Evolutionary conservation across 176 grass and related monocot genomes (phyloP).

Genomic region (Aegilops bicornis): DNA sequence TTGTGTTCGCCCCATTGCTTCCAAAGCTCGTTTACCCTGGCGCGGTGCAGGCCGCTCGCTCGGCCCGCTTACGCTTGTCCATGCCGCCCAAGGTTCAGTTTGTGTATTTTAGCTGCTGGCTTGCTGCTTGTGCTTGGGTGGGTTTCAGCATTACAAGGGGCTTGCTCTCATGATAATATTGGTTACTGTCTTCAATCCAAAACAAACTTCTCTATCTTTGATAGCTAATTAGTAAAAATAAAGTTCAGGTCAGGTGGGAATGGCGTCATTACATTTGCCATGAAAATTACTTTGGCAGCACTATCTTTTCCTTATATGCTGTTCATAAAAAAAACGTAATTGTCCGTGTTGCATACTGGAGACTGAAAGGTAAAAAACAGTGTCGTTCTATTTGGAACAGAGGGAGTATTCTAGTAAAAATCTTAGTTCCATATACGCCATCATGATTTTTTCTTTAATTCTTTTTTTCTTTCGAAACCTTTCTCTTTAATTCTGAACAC

Average conservation of each 20-base stretch:
- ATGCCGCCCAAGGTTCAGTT: slow-evolving; percentile 20
- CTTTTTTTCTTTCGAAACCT: no score
- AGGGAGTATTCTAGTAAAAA: background rate
- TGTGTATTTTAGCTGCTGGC: background rate
- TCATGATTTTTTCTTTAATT: background rate
- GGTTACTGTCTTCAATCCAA: background rate
- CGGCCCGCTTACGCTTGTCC: background rate
- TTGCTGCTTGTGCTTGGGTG: slow-evolving; percentile 4
- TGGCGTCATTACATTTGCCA: background rate
- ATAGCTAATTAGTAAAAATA: background rate
- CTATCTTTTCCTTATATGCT: background rate
- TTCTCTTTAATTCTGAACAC: background rate
- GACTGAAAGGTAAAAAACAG: background rate
- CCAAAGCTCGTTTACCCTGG: background rate
- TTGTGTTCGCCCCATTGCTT: background rate
- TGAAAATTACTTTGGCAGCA: background rate
- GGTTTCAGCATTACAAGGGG: slow-evolving; percentile 3
- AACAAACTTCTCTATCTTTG: background rate
- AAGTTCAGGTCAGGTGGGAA: background rate
- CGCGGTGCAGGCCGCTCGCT: background rate
- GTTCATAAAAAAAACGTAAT: background rate
- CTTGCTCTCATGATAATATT: background rate
- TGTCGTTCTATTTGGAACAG: background rate
- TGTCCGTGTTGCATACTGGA: background rate
- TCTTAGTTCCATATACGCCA: background rate